Base-by-base conservation (phyloP, 108 stramenopile genomes). In the Fragilariopsis cylindrus region DNA sequence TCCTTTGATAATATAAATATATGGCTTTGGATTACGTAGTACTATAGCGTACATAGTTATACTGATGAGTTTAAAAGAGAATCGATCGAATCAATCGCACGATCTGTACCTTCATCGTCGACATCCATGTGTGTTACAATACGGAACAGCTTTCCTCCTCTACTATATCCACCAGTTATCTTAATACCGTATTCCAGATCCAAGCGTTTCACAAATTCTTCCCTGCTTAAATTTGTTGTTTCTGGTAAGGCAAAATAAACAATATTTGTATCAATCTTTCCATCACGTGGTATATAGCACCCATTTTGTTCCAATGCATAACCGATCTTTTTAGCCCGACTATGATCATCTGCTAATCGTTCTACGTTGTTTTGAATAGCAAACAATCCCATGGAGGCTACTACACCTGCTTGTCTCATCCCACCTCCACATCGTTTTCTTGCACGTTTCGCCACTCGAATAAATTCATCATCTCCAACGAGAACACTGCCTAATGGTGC, bases 351-450 rank as follows among this genome's bases (percentile, higher is more conserved):
- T 16, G 71, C 80, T 16, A 99, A 78, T 57, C 96, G 78, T n/a
- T 87, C 86, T 7, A 96, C 81, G 70, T 91, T 85, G 71, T 96
- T 85, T 60, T 89, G 60, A 12, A 98, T 77, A 3, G 96, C 97
- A 73, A 90, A 88, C 74, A 96, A 74, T 5, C 96, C 96, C 88
- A 95, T 91, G 41, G 93, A 86, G 7, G 98, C 98, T 46, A 98
- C 81, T 2, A 97, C 90, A 46, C 98, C 96, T 2, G 83, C 90
- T 63, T 99, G 98, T 41, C 99, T 86, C 98, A 98, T 98, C 7
- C 97, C 98, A 21, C 99, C 99, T 1, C 99, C 99, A 46, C 95
- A 81, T 16, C 96, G 92, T 82, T 99, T 99, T 0, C 99, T 68
- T 56, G 92, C 90, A 65, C 96, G 84, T 60, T 89, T 80, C 7